These are phyloP conservation scores for Stachybotrys elegans DNA, from an alignment of 2,329 filamentous ascomycete species.

Conservation along the genomic window DNA sequence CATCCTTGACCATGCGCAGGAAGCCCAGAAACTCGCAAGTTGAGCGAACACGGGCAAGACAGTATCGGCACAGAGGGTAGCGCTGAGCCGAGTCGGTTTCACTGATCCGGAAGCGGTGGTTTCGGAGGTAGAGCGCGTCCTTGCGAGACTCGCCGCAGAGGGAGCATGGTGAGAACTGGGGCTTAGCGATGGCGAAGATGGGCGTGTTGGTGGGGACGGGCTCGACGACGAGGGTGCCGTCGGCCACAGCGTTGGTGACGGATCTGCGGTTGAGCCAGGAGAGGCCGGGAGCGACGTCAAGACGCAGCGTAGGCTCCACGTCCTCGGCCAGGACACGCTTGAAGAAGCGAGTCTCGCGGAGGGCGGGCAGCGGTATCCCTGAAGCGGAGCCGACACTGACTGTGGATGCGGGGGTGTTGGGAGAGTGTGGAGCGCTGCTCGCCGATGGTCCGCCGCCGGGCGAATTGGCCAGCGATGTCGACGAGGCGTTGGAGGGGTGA, in stretches of 20 bases:
- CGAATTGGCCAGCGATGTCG: conserved; percentile 49
- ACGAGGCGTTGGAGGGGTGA: conserved; percentile 54
- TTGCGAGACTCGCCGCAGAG: conserved; percentile 82
- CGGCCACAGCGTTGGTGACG: conserved; percentile 76
- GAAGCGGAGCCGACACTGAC: conserved; percentile 38
- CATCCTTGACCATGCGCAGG: conserved; percentile 84
- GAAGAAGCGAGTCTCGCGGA: conserved; percentile 93
- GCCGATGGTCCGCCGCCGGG: conserved; percentile 43
- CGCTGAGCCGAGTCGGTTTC: conserved; percentile 82
- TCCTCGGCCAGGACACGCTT: conserved; percentile 86
- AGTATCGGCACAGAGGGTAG: conserved; percentile 87
- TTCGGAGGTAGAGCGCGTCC: conserved; percentile 66
- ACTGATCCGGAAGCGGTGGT: conserved; percentile 82
- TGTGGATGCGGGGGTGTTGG: conserved; percentile 51
- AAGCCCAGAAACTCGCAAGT: conserved; percentile 94
- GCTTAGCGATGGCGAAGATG: conserved; percentile 43
- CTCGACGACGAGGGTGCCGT: conserved; percentile 84
- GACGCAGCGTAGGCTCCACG: conserved; percentile 85
- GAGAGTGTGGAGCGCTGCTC: conserved; percentile 52
- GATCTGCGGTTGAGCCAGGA: conserved; percentile 89
- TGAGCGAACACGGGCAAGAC: conserved; percentile 74
- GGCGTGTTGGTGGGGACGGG: conserved; percentile 63
- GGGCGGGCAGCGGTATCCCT: conserved; percentile 42
- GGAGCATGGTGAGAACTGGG: conserved; percentile 66
- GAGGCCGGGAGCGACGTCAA: conserved; percentile 84